Base-by-base conservation (phyloP, 768 basidiomycete genomes). In the Macrolepiota albuminosa region DNA sequence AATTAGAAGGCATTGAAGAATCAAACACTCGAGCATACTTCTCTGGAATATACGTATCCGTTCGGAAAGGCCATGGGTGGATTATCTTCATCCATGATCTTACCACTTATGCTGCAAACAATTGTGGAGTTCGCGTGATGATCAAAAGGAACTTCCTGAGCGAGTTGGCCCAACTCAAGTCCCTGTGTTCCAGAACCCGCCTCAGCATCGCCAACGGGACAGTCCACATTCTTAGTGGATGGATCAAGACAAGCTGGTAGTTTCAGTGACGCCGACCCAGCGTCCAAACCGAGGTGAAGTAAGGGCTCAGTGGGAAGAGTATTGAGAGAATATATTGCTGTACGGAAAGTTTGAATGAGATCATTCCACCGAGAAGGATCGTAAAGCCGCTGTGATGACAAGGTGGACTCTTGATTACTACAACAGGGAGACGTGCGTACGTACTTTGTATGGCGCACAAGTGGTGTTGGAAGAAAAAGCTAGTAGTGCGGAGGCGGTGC, bases 41-140 rank as follows among this genome's bases (percentile, higher is more conserved):
- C 91, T 72, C 84, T 78, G n/a, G 93, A 95, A 71, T 98, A 98
- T 42, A 98, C 95, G 67, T 88, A 81, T 18, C 96, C 95, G 63
- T 92, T 86, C 2, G 94, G 90, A 65, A 97, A 92, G 13, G 86
- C 89, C 87, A 97, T 83, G 0, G 95, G 93, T 80, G 89, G 87
- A 66, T 95, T 95, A 69, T 94, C 87, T 64, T 87, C 95, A 67
- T 97, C 91, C 89, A 98, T 96, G 58, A 98, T 95, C 70, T 88
- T 87, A 29, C 96, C 95, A 63, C 84, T 93, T 67, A 98, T 81
- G 55, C 86, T 75, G 69, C 97, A 98, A 16, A 98, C 95, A 57
- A 99, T 92, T 0, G 93, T 96, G 24, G 94, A 96, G 69, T 96
- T 98, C 43, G 89, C 86, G 70, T 98, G 95, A 74, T 98, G 95